phyloP scores from a whole-genome alignment of 306 rosid species.

The Cucumis cinereus region DNA sequence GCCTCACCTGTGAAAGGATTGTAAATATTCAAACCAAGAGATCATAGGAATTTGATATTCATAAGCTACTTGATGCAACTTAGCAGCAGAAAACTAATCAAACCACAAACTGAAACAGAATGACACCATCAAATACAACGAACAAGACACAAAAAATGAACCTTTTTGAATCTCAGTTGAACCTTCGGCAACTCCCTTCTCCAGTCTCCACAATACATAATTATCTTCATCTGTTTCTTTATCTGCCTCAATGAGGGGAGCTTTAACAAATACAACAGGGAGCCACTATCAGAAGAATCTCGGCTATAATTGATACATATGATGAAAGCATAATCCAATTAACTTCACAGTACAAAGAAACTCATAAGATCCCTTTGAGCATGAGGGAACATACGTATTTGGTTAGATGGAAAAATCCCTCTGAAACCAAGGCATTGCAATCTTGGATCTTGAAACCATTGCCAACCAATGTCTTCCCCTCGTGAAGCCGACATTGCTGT shows the following conservation, averaged over 20 bases:
- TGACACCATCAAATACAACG: background rate
- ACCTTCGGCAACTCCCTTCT: slow-evolving; percentile 86
- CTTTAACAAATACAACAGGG: slow-evolving; percentile 25
- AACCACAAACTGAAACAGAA: background rate
- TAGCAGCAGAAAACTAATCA: background rate
- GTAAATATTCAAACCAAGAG: background rate
- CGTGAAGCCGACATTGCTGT: slow-evolving; percentile 45
- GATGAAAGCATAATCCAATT: background rate
- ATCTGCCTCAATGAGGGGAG: slow-evolving; percentile 68
- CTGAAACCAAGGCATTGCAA: slow-evolving; percentile 75
- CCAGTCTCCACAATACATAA: slow-evolving; percentile 61
- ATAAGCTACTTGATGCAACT: background rate
- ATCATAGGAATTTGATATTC: background rate
- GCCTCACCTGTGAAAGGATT: slow-evolving; percentile 63
- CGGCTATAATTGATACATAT: background rate
- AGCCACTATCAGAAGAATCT: background rate
- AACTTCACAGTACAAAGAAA: background rate
- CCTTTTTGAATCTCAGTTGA: slow-evolving; percentile 85
- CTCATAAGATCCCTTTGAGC: background rate
- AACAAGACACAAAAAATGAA: slow-evolving; percentile 6
- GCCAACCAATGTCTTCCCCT: slow-evolving; percentile 55
- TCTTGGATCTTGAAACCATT: slow-evolving; percentile 90
- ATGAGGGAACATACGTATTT: slow-evolving; percentile 39
- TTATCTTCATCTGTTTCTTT: slow-evolving; percentile 74
- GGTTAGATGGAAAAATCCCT: slow-evolving; percentile 71